A percentile compares a stretch with the other conserved stretches of the same genome.
These are phyloP conservation scores for Rutstroemia sp. DNA, from an alignment of 2,329 filamentous ascomycete species.

Conservation along the genomic window DNA sequence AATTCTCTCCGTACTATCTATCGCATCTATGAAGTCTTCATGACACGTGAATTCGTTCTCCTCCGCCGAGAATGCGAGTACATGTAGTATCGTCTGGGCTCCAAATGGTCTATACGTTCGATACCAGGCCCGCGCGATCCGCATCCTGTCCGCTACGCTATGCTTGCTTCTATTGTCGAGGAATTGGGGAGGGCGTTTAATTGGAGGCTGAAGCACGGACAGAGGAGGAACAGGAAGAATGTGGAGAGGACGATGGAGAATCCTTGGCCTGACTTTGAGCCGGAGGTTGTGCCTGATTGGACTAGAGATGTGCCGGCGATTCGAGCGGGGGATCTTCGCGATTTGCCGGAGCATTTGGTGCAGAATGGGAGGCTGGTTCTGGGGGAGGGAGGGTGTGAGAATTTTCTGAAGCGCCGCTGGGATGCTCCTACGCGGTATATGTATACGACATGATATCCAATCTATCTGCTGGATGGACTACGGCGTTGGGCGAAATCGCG, in stretches of 20 bases:
- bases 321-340: not conserved
- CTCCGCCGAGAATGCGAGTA: conserved; percentile 20
- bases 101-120: conserved; percentile 18
- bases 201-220: conserved; percentile 21
- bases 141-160: conserved; percentile 27
- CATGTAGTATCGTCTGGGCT: conserved; percentile 23
- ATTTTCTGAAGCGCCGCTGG: conserved; percentile 1
- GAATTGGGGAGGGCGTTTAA: conserved; percentile 25
- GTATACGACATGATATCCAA: conserved; percentile 1
- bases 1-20: conserved; percentile 27
- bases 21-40: conserved; percentile 24
- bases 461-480: too few species aligned
- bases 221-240: conserved; percentile 16
- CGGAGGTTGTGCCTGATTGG: conserved; percentile 6
- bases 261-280: not conserved
- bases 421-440: conserved; percentile 7
- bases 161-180: conserved; percentile 24
- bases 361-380: conserved; percentile 4
- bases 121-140: conserved; percentile 25
- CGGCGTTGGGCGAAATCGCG: too few species aligned
- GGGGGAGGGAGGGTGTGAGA: conserved; percentile 6
- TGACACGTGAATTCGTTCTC: conserved; percentile 11
- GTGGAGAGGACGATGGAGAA: conserved; percentile 5
- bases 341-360: not conserved
- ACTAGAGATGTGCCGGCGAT: conserved; percentile 4